A percentile compares a stretch with the other conserved stretches of the same genome.
Evolutionary conservation across 2,329 filamentous ascomycete genomes (phyloP).

Genomic region (Lasiodiplodia theobromae): DNA sequence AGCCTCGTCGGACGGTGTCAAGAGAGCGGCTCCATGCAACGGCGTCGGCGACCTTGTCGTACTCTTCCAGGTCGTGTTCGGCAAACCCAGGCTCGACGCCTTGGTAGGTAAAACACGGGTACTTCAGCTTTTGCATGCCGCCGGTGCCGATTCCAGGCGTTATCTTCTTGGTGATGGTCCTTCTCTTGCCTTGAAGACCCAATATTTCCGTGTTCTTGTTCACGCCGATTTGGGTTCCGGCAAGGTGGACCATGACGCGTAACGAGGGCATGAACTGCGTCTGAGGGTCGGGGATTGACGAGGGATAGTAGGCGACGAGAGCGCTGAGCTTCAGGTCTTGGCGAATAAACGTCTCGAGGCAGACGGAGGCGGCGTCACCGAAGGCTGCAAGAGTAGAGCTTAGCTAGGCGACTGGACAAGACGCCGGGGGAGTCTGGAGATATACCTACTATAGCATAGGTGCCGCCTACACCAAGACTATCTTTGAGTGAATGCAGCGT

Average conservation of each 20-base stretch:
- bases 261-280: slow-evolving; percentile 53
- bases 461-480: slow-evolving; percentile 63
- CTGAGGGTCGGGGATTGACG: slow-evolving; percentile 61
- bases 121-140: slow-evolving; percentile 52
- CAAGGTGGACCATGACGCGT: slow-evolving; percentile 65
- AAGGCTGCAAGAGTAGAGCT: slow-evolving; percentile 53
- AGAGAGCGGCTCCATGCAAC: slow-evolving; percentile 74
- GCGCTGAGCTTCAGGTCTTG: slow-evolving; percentile 60
- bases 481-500: slow-evolving; percentile 60
- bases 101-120: slow-evolving; percentile 62
- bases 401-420: not conserved
- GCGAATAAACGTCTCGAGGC: slow-evolving; percentile 64
- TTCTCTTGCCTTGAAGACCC: slow-evolving; percentile 60
- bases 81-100: slow-evolving; percentile 71
- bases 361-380: slow-evolving; percentile 66
- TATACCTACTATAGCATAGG: slow-evolving; percentile 68
- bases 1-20: slow-evolving; percentile 65
- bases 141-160: slow-evolving; percentile 60
- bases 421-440: not conserved
- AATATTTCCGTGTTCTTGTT: slow-evolving; percentile 58
- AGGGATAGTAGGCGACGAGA: slow-evolving; percentile 69
- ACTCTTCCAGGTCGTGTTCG: slow-evolving; percentile 73
- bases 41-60: slow-evolving; percentile 68
- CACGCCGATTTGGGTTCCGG: slow-evolving; percentile 58
- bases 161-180: slow-evolving; percentile 57